Base-by-base conservation (phyloP, 2,329 filamentous ascomycete genomes). In the Cryphonectria nitschkei region DNA sequence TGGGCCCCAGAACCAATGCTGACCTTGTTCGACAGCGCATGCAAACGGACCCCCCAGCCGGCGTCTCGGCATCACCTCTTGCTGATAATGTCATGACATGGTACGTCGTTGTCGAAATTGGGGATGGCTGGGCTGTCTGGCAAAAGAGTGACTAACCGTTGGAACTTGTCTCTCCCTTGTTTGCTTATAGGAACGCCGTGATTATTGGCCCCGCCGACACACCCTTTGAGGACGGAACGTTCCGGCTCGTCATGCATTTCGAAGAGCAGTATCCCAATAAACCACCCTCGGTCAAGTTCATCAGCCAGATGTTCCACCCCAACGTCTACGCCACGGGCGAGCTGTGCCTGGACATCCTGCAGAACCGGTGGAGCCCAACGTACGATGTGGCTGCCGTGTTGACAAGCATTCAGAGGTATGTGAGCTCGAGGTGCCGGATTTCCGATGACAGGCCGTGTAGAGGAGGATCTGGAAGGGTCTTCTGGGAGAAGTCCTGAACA, bases 241-340 rank as follows among this genome's bases (percentile, higher is more conserved):
- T 99, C 81, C 88, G 95, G 75, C 90, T 99, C 14, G 95, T 98
- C 67, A 98, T 99, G 95, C 94, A 98, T 79, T 99, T 99, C 77
- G 96, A 98, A 80, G 96, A 99, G 81, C 95, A 97, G 78, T 99
- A 99, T 78, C 96, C 96, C 41, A 99, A 98, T 84, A 98, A 98
- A 81, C 96, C 96, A 6, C 96, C 96, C 0, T 93, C 94, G 46
- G 96, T 98, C 83, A 98, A 98, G 80, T 99, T 99, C 81, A 97
- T 99, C 80, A 97, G 93, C 82, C 90, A 96, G 81, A 99, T 99
- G 96, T 99, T 99, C 82, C 96, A 99, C 78, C 96, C 96, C 26
- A 99, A 99, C 79, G 96, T 99, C 70, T 99, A 99, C 80, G 95
- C 93, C 68, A 98, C 95, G 0, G 96, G 96, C 73, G 96, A 99